Base-by-base conservation (phyloP, 2,329 filamentous ascomycete species). In the Westerdykella sp. region DNA sequence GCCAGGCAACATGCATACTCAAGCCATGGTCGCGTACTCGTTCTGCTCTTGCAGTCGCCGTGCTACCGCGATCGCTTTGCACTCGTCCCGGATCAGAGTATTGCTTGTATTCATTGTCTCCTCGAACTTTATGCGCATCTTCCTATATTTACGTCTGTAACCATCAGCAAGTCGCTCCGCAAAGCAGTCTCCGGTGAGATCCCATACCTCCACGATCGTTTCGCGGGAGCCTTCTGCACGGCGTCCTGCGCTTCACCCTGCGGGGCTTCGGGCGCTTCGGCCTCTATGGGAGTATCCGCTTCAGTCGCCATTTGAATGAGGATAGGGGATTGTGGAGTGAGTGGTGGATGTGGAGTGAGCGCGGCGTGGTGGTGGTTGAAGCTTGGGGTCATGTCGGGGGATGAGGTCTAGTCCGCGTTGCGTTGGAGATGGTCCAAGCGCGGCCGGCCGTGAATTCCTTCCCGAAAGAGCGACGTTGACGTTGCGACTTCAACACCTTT, bases 21-120 rank as follows among this genome's bases (percentile, higher is more conserved):
- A 10, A 5, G 9, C 25, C 7, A 3, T 28, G 3, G 25, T 28
- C 21, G 68, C 83, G 59, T 77, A 95, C 90, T 97, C 91, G 57
- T 95, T 95, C 70, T 96, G 85, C 57, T 94, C 82, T 44, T 88
- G 85, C 47, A 98, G 77, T 41, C 89, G 79, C 66, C 87, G 89
- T 16, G 88, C 86, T 4, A 87, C 85, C 52, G 84, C 81, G 48
- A 85, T 81, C 30, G 90, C 86, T 67, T 84, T 83, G 65, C 87
- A 85, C 67, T 93, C 89, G 42, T 86, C 77, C 56, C 81, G 81
- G 69, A 93, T 93, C 47, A 93, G 76, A 42, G 83, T 78, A 68
- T 95, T 93, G 65, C 87, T 86, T 52, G 87, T 81, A 44, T 83
- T 79, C 79, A 90, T 87, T 59, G 80, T 81, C 40, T 81, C 75